Percentiles rank a stretch among this genome's conserved stretches.
Evolutionary conservation across 2,329 filamentous ascomycete species (phyloP).

Genomic region (Fusarium sp.): DNA sequence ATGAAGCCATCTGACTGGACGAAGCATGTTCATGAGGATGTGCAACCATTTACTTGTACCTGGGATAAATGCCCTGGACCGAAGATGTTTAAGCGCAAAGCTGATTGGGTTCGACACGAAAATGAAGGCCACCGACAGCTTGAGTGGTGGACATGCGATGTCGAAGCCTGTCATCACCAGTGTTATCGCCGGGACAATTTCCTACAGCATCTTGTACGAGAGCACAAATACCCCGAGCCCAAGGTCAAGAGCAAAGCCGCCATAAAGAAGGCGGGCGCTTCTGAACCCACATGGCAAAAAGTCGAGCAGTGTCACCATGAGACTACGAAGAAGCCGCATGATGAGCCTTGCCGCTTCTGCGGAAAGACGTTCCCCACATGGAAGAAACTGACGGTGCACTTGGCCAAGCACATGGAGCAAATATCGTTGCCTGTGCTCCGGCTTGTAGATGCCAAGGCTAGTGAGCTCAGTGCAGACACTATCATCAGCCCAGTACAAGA

Average conservation of each 20-base stretch:
- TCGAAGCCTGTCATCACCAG: slow-evolving; percentile 82
- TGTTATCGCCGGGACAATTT: slow-evolving; percentile 95
- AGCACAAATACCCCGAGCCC: slow-evolving; percentile 88
- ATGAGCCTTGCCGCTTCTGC: slow-evolving; percentile 90
- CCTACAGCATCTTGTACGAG: slow-evolving; percentile 88
- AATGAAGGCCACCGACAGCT: slow-evolving; percentile 91
- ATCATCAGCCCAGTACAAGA: slow-evolving; percentile 76
- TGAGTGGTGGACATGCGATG: slow-evolving; percentile 90
- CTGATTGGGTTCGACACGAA: slow-evolving; percentile 95
- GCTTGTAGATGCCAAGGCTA: slow-evolving; percentile 62
- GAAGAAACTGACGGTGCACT: slow-evolving; percentile 94
- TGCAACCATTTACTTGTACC: slow-evolving; percentile 93
- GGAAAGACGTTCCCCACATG: slow-evolving; percentile 82
- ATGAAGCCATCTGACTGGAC: slow-evolving; percentile 96
- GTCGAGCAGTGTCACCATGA: slow-evolving; percentile 82
- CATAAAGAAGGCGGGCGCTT: slow-evolving; percentile 68
- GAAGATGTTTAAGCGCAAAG: slow-evolving; percentile 94
- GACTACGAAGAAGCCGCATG: slow-evolving; percentile 72
- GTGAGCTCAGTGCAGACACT: slow-evolving; percentile 68
- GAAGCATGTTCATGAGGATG: slow-evolving; percentile 94
- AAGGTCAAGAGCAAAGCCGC: slow-evolving; percentile 80
- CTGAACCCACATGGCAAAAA: slow-evolving; percentile 78
- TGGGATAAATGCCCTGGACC: slow-evolving; percentile 85
- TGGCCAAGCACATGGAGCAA: slow-evolving; percentile 94
- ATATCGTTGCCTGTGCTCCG: slow-evolving; percentile 84